Base-by-base conservation (phyloP, 2,329 filamentous ascomycete genomes). In the Epichloe festucae region DNA sequence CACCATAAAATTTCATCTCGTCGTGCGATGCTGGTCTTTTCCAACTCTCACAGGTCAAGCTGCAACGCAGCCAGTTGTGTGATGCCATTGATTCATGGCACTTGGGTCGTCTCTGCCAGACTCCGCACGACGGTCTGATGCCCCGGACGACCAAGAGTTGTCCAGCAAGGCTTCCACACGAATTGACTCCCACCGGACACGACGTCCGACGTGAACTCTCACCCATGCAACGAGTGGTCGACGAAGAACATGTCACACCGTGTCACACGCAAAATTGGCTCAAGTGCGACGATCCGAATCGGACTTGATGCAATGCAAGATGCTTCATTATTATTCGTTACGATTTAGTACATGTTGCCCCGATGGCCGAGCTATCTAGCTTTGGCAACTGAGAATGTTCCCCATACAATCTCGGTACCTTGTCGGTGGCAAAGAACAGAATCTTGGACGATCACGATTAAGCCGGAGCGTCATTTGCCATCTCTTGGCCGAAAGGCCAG, bases 391-490 rank as follows among this genome's bases (percentile, higher is more conserved):
- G 79, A 79, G 76, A 73, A 62, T 67, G 65, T 68, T 74, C 69
- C 64, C 76, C 69, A 77, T 88, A 83, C 84, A 76, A 74, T 79
- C 78, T 89, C 87, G 86, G 89, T 93, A 85, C 75, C 76, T 77
- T 77, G 82, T 85, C 80, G 76, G 71, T 69, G 87, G 89, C 89
- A 85, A 75, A 95, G 79, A 95, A 69, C 67, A 79, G 78, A 68
- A 55, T 53, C 55, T 23, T 34, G n/a, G 58, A 47, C 63, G 85
- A 88, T 88, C 87, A 84, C 88, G 85, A 95, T 93, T 95, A 95
- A 96, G 90, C 90, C 89, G 90, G 90, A 95, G 89, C 87, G 81
- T 80, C 83, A 84, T 83, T 82, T 90, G 84, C 79, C 87, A 83
- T 81, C 78, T 81, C 76, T 75, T 74, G 72, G 71, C 79, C 74